These are phyloP conservation scores for Aspergillus unguis DNA, from an alignment of 2,329 filamentous ascomycete species.

Conservation along the genomic window DNA sequence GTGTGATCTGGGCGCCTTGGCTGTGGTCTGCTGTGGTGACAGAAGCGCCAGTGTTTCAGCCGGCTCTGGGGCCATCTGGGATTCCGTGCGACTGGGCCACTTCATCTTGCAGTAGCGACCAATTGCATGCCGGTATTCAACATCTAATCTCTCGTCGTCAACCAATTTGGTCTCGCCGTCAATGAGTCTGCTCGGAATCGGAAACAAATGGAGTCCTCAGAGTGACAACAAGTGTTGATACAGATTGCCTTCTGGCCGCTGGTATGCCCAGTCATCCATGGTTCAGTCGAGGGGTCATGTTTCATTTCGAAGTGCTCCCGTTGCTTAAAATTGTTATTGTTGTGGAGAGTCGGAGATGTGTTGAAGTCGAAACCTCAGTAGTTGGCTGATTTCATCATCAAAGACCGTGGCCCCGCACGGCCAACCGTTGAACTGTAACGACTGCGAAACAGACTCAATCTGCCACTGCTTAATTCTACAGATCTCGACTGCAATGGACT, in stretches of 20 bases:
- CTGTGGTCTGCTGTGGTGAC: neutral
- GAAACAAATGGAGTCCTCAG: too few species aligned
- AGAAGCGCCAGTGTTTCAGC: neutral
- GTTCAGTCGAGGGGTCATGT: too few species aligned
- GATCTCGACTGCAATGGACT: constrained; percentile 9
- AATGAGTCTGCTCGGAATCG: too few species aligned
- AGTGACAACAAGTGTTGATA: too few species aligned
- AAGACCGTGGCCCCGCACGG: neutral
- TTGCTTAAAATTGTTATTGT: too few species aligned
- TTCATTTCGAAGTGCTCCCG: too few species aligned
- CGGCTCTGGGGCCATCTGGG: neutral
- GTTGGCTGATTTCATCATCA: neutral
- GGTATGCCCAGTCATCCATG: too few species aligned
- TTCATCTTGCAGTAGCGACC: neutral
- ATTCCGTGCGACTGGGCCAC: neutral
- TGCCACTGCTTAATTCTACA: neutral
- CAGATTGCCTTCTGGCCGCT: too few species aligned
- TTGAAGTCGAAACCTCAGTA: too few species aligned
- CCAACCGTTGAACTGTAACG: neutral
- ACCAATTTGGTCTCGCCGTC: neutral
- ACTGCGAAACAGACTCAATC: neutral
- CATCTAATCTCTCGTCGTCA: neutral
- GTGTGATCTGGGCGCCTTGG: neutral
- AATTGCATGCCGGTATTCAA: neutral
- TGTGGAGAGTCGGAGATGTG: too few species aligned